These are phyloP conservation scores for Didymella sp. DNA, from an alignment of 2,329 filamentous ascomycete species.

Conservation along the genomic window DNA sequence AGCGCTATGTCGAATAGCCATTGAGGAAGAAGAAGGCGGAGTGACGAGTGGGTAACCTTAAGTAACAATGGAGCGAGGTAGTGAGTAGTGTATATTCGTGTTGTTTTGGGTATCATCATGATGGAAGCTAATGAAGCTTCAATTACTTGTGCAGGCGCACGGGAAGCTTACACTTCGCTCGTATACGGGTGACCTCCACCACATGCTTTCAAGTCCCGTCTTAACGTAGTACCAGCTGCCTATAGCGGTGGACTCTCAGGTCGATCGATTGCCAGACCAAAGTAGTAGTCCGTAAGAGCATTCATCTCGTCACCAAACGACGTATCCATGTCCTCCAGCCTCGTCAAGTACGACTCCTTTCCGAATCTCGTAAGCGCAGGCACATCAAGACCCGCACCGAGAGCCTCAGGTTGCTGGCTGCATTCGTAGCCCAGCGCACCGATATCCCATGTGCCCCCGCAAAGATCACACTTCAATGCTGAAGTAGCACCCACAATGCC, in stretches of 20 bases:
- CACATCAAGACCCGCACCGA: constrained; percentile 7
- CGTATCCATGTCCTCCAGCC: constrained; percentile 20
- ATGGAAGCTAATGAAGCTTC: too few species aligned
- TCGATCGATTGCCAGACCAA: constrained; percentile 33
- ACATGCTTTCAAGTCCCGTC: too few species aligned
- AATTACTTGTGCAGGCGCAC: too few species aligned
- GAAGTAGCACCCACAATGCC: constrained; percentile 25
- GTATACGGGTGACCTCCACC: too few species aligned
- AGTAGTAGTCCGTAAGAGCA: constrained; percentile 46
- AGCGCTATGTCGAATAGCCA: too few species aligned
- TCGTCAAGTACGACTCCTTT: constrained; percentile 18
- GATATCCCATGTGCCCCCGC: constrained; percentile 46
- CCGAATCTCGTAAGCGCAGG: constrained; percentile 27
- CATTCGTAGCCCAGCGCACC: constrained; percentile 51
- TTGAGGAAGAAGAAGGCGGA: too few species aligned
- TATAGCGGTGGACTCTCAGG: constrained; percentile 34
- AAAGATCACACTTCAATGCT: constrained; percentile 40
- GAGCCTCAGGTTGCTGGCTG: constrained; percentile 22
- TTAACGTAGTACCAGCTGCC: not conserved
- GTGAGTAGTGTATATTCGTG: too few species aligned
- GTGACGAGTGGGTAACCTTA: too few species aligned
- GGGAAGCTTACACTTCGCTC: too few species aligned
- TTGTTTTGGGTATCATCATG: too few species aligned
- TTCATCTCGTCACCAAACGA: constrained; percentile 46
- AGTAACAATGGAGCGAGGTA: too few species aligned